Conservation (phyloP, 441 rosid genomes). For the Euphorbia schlechtendalii region DNA sequence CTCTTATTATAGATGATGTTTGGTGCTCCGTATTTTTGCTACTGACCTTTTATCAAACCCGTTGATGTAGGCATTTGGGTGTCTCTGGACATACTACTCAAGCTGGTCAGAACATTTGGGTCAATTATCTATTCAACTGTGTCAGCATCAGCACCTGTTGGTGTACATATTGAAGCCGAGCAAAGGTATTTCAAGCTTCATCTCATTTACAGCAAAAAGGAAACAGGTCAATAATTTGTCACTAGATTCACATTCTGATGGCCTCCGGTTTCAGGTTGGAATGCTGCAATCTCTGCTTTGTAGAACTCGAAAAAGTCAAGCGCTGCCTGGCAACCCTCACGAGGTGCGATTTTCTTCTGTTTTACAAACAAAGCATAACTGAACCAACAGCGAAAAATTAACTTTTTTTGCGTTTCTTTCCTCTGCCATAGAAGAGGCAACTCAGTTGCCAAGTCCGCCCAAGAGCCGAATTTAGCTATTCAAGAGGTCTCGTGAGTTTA, state of each 20-base stretch:
- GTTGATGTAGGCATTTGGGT: constrained; percentile 63
- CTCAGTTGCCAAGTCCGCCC: constrained; percentile 65
- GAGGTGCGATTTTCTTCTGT: constrained; percentile 39
- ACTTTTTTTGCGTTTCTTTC: constrained; percentile 1
- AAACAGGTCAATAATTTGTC: neutral
- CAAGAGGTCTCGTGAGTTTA: constrained; percentile 75
- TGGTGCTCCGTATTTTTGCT: neutral
- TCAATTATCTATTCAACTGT: constrained; percentile 72
- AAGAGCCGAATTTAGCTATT: constrained; percentile 71
- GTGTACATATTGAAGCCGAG: constrained; percentile 96
- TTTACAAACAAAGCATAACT: too few relatives aligned
- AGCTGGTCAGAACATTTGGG: constrained; percentile 79
- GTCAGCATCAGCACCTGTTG: constrained; percentile 75
- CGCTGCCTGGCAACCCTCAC: constrained; percentile 49
- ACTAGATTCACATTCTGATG: neutral
- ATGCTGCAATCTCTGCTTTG: constrained; percentile 73
- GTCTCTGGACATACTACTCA: constrained; percentile 73
- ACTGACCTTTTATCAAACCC: neutral
- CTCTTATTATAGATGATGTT: too few relatives aligned
- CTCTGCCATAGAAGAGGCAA: constrained; percentile 59
- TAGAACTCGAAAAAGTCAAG: constrained; percentile 89
- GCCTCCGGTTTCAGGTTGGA: constrained; percentile 49
- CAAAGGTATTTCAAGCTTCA: constrained; percentile 50
- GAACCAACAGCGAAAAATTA: too few relatives aligned
- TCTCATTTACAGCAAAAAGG: constrained; percentile 9